These are phyloP conservation scores for Paraphaeosphaeria minitans DNA, from an alignment of 2,329 filamentous ascomycete species.

Conservation along the genomic window DNA sequence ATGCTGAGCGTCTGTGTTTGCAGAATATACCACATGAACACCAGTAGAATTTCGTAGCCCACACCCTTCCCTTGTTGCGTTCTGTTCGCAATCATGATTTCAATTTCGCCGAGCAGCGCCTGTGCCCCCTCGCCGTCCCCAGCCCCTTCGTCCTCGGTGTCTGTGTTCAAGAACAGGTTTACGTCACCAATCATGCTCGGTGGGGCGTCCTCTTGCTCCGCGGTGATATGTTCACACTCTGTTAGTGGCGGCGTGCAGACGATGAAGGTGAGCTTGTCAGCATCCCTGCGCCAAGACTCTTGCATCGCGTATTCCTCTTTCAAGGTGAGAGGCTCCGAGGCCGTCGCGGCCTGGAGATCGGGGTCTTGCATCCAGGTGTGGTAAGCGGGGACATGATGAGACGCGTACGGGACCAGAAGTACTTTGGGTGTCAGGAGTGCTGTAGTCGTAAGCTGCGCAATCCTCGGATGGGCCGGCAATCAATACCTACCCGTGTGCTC, in stretches of 20 bases:
- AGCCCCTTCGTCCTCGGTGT: slow-evolving; percentile 28
- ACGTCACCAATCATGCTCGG: slow-evolving; percentile 56
- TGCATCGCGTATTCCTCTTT: slow-evolving; percentile 91
- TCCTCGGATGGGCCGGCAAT: not conserved
- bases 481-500: slow-evolving; percentile 43
- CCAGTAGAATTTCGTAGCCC: slow-evolving; percentile 67
- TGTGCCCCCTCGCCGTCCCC: slow-evolving; percentile 12
- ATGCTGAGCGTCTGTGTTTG: slow-evolving; percentile 61
- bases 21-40: slow-evolving; percentile 72
- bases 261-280: slow-evolving; percentile 93
- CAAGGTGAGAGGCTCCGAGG: slow-evolving; percentile 81
- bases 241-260: slow-evolving; percentile 56
- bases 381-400: slow-evolving; percentile 80
- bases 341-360: slow-evolving; percentile 80
- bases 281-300: slow-evolving; percentile 77
- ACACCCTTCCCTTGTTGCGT: slow-evolving; percentile 65
- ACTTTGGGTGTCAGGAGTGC: slow-evolving; percentile 69
- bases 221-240: slow-evolving; percentile 6
- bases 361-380: slow-evolving; percentile 92
- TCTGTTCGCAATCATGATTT: slow-evolving; percentile 79
- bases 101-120: slow-evolving; percentile 70
- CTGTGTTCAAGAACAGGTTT: slow-evolving; percentile 70
- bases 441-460: slow-evolving; percentile 43
- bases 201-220: slow-evolving; percentile 57
- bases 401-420: slow-evolving; percentile 82